Conservation (phyloP, 257 asterid genomes). For the Lantana camara region DNA sequence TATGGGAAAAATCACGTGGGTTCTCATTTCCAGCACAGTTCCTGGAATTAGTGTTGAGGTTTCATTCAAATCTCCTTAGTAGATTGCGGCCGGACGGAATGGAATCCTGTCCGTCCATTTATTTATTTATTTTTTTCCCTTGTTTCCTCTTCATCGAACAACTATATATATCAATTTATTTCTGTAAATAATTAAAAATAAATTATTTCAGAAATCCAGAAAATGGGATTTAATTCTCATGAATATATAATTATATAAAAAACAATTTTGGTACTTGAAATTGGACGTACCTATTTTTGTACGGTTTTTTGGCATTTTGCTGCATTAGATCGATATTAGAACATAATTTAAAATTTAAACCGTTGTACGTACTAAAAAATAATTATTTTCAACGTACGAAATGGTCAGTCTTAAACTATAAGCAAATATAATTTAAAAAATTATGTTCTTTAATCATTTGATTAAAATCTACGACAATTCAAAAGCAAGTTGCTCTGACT, state of each 20-base stretch:
- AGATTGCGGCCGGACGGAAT: slow-evolving; percentile 51
- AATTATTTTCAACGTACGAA: background rate
- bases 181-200: background rate
- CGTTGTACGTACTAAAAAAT: slow-evolving; percentile 1
- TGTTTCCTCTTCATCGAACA: slow-evolving; percentile 14
- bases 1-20: slow-evolving; percentile 50
- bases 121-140: background rate
- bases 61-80: slow-evolving; percentile 47
- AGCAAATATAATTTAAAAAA: background rate
- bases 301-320: background rate
- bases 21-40: slow-evolving; percentile 65
- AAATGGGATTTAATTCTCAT: too few relatives aligned
- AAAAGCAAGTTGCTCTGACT: background rate
- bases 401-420: background rate
- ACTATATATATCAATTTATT: too few relatives aligned
- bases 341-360: background rate
- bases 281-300: background rate
- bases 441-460: background rate
- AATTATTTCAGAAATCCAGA: too few relatives aligned
- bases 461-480: background rate
- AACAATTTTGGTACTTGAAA: too few relatives aligned
- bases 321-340: background rate
- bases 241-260: too few relatives aligned
- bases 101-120: slow-evolving; percentile 30
- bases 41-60: slow-evolving; percentile 52